Percentiles rank a stretch among this genome's conserved stretches.
Conservation (phyloP, 805 yeast species). For the Kodamaea fukazawae region DNA sequence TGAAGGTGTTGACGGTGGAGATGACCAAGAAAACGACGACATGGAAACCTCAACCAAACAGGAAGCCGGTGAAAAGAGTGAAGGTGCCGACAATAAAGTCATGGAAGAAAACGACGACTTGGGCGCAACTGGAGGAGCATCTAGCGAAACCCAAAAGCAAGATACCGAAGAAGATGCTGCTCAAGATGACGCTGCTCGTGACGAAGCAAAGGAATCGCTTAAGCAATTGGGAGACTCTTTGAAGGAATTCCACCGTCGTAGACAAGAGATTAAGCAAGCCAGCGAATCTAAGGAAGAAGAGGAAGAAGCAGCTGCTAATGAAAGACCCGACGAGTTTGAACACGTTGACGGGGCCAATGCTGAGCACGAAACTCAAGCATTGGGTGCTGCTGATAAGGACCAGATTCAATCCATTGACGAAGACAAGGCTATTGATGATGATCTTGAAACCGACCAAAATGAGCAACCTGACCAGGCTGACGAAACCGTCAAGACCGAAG, state of each 20-base stretch:
- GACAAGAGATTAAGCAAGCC: conserved; percentile 80
- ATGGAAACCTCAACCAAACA: conserved; percentile 60
- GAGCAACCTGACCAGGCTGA: conserved; percentile 9
- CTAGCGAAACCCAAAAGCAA: conserved; percentile 38
- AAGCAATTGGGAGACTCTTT: conserved; percentile 88
- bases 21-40: conserved; percentile 42
- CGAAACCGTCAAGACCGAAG: conserved; percentile 17
- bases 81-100: conserved; percentile 57
- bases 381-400: conserved; percentile 85
- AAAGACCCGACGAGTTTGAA: conserved; percentile 81
- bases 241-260: conserved; percentile 87
- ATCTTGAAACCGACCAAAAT: conserved; percentile 22
- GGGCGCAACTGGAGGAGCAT: conserved; percentile 62
- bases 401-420: conserved; percentile 75
- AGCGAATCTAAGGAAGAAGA: conserved; percentile 34
- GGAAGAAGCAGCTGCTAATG: conserved; percentile 52
- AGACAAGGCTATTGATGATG: conserved; percentile 79
- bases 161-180: conserved; percentile 38
- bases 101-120: conserved; percentile 61
- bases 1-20: conserved; percentile 57
- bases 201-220: conserved; percentile 70
- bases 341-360: conserved; percentile 80
- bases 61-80: conserved; percentile 57
- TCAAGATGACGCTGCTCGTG: conserved; percentile 51
- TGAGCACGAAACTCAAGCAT: conserved; percentile 80